Evolutionary conservation across 495 filamentous ascomycete species (phyloP), one percentile per base, ranked within the genome.

Genomic region (Penicillium riverlandense): DNA sequence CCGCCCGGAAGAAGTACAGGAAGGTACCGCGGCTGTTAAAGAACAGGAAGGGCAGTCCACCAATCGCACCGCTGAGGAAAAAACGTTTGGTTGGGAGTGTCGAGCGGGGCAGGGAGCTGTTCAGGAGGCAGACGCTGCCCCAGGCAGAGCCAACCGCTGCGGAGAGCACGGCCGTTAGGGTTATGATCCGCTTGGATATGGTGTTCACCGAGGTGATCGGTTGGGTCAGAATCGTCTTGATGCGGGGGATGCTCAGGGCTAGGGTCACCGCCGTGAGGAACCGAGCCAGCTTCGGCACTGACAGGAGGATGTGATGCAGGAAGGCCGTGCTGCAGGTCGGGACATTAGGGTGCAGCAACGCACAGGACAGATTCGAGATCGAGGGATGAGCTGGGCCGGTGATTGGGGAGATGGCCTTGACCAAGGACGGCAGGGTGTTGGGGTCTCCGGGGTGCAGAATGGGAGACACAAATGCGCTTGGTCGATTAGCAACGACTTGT

Each of bases 271-370:
- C 54, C 2, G 83, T 72, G 59, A 96, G 78, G 65, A 91, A 79
- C 14, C 85, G 83, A 0, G 84, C 79, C n/a, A 94, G 64, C 7
- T 69, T 66, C 0, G 91, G 90, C 61, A 94, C 90, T 31, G 85
- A 82, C 32, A 76, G 79, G 32, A 95, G 74, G 70, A 85, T 84
- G 61, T 90, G 88, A 40, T 84, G 83, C 33, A 95, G 58, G 67
- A 90, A 91, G 2, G 88, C 91, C 12, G 84, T 85, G 22, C 79
- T 72, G 67, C 92, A 98, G 46, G 83, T 90, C 4, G 92, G 90
- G 49, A 90, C 84, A 14, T 75, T 67, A 0, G 92, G 91, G 62
- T 98, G 92, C n/a, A 96, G 78, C 13, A 91, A 72, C 2, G 92
- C 92, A 66, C 92, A 98, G 41, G 87, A 88, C 29, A 96, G 78